These are phyloP conservation scores for Sophora flavescens DNA, from an alignment of 306 rosid genomes.

Conservation along the genomic window DNA sequence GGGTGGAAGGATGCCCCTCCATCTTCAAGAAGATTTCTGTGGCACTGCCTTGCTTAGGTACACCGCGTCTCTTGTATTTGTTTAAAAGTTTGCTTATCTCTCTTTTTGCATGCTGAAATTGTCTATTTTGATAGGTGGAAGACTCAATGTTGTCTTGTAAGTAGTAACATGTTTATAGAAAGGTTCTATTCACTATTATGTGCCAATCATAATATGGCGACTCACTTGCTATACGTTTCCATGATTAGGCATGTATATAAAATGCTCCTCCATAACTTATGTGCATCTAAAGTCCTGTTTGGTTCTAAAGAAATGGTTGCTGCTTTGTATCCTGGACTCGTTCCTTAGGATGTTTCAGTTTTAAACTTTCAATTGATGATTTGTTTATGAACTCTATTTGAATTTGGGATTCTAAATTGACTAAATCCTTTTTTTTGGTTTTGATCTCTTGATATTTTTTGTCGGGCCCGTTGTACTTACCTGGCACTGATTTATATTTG, in stretches of 20 bases:
- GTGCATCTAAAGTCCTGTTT: constrained; percentile 28
- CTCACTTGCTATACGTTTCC: constrained; percentile 4
- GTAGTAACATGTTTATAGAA: not conserved
- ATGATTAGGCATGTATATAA: not conserved
- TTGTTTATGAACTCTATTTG: constrained; percentile 22
- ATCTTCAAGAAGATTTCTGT: constrained; percentile 93
- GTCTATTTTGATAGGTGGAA: constrained; percentile 16
- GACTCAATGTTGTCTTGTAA: not conserved
- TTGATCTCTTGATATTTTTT: constrained; percentile 27
- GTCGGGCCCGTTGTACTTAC: constrained; percentile 18
- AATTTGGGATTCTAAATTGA: not conserved
- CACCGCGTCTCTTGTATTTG: not conserved
- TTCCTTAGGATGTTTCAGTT: constrained; percentile 10
- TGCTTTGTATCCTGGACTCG: constrained; percentile 18
- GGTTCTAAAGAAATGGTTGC: not conserved
- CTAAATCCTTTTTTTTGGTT: not conserved
- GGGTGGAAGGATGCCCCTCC: constrained; percentile 88
- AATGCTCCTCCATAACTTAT: constrained; percentile 1
- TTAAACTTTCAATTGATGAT: constrained; percentile 9
- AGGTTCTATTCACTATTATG: not conserved
- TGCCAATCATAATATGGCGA: constrained; percentile 21
- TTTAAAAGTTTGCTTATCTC: constrained; percentile 14
- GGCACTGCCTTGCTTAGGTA: constrained; percentile 94
- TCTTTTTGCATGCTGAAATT: constrained; percentile 26
- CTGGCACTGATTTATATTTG: constrained; percentile 41